phyloP scores from a whole-genome alignment of 345 rosid species.

The Pugionium cornutum region DNA sequence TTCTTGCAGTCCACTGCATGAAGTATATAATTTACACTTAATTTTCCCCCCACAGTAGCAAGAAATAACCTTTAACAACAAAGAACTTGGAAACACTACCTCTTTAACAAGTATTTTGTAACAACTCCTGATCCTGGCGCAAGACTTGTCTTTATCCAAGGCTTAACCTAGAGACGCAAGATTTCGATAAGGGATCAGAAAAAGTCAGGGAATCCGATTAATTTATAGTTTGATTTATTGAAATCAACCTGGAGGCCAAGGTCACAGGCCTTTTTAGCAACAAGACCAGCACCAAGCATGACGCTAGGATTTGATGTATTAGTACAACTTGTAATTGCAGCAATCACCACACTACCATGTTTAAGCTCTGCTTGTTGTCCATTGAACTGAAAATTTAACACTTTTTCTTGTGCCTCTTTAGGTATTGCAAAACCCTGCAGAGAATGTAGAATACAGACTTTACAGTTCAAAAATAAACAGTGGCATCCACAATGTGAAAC shows the following conservation, averaged over 20 bases:
- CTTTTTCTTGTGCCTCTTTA: slow-evolving; percentile 74
- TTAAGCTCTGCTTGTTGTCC: slow-evolving; percentile 87
- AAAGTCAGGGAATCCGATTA: not conserved
- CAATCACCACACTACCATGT: slow-evolving; percentile 99
- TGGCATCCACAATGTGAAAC: not conserved
- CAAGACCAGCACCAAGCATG: slow-evolving; percentile 99
- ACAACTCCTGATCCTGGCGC: slow-evolving; percentile 99
- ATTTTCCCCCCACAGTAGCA: not conserved
- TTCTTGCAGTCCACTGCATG: slow-evolving; percentile 84
- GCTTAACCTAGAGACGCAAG: slow-evolving; percentile 66
- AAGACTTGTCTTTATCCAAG: slow-evolving; percentile 99
- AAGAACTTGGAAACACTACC: slow-evolving; percentile 45
- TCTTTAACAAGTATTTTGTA: slow-evolving; percentile 77
- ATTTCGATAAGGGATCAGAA: slow-evolving; percentile 3
- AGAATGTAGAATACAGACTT: not conserved
- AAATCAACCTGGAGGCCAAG: slow-evolving; percentile 80
- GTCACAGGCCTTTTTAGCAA: slow-evolving; percentile 93
- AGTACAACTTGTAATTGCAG: slow-evolving; percentile 98
- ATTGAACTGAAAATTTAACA: slow-evolving; percentile 76
- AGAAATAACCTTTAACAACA: not conserved
- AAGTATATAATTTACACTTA: slow-evolving; percentile 16
- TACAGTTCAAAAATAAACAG: not conserved
- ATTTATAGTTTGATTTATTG: not conserved
- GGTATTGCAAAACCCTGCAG: slow-evolving; percentile 90
- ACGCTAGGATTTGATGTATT: slow-evolving; percentile 99